Evolutionary conservation across 768 basidiomycete species (phyloP).

Genomic region (Termitomyces sp.): DNA sequence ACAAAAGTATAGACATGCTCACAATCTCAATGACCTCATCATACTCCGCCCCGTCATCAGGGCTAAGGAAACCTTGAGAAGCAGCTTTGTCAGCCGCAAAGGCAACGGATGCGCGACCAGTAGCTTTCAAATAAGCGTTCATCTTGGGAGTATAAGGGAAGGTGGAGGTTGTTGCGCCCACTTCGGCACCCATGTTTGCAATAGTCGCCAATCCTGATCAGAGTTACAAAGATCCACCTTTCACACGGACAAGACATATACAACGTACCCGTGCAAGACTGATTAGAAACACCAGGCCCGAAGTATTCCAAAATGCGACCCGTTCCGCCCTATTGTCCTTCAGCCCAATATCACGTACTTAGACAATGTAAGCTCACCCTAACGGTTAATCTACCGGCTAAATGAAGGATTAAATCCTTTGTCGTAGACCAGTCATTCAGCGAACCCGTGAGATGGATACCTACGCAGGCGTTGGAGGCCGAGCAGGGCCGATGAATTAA

Average conservation of each 20-base stretch:
- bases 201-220: constrained; percentile 81
- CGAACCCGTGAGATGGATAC: constrained; percentile 84
- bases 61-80: constrained; percentile 64
- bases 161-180: constrained; percentile 98
- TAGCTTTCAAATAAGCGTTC: constrained; percentile 86
- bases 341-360: background rate
- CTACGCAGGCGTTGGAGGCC: constrained; percentile 31
- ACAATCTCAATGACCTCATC: constrained; percentile 95
- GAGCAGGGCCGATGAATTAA: background rate
- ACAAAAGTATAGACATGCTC: constrained; percentile 20
- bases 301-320: constrained; percentile 96
- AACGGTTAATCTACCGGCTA: constrained; percentile 93
- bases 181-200: constrained; percentile 99
- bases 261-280: constrained; percentile 83
- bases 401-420: constrained; percentile 92
- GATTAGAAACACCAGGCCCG: constrained; percentile 82
- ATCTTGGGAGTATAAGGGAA: constrained; percentile 94
- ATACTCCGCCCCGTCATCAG: constrained; percentile 88
- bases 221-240: background rate
- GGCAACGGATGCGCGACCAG: constrained; percentile 83
- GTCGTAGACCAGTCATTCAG: constrained; percentile 90
- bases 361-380: constrained; percentile 48
- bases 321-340: constrained; percentile 73
- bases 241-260: background rate
- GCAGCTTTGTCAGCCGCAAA: constrained; percentile 83